These are phyloP conservation scores for Phytophthora hybrid DNA, from an alignment of 352 stramenopile species.

Conservation along the genomic window DNA sequence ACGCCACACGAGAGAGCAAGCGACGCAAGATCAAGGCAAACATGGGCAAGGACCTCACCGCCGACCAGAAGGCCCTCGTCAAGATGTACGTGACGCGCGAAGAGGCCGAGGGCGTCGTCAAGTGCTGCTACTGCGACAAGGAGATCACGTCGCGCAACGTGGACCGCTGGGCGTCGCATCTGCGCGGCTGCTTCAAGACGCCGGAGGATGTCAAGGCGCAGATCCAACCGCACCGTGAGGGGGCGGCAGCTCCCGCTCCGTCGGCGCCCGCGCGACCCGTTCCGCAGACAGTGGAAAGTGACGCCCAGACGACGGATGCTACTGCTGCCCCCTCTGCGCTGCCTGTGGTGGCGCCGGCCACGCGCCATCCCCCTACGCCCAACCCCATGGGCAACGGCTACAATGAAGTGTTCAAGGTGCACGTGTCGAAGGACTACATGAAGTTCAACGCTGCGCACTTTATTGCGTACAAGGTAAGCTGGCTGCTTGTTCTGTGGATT, in stretches of 20 bases:
- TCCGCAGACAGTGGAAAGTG: neutral
- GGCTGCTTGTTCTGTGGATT: neutral
- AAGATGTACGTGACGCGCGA: slow-evolving; percentile 81
- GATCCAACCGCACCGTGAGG: slow-evolving; percentile 69
- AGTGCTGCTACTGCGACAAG: slow-evolving; percentile 87
- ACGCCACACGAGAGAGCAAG: slow-evolving; percentile 41
- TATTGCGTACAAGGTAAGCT: slow-evolving; percentile 86
- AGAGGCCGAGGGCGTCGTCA: slow-evolving; percentile 65
- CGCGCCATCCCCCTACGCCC: slow-evolving; percentile 13
- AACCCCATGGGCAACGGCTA: slow-evolving; percentile 45
- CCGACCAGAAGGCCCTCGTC: slow-evolving; percentile 77
- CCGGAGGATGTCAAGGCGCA: slow-evolving; percentile 80
- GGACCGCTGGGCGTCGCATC: slow-evolving; percentile 83
- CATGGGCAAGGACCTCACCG: slow-evolving; percentile 71
- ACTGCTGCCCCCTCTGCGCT: neutral
- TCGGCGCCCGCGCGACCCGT: neutral
- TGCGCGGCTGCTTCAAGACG: slow-evolving; percentile 80
- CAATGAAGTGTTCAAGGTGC: slow-evolving; percentile 88
- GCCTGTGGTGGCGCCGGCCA: slow-evolving; percentile 10
- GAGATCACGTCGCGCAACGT: slow-evolving; percentile 88
- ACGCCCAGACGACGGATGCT: neutral
- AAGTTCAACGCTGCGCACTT: slow-evolving; percentile 93
- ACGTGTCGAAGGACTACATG: slow-evolving; percentile 93
- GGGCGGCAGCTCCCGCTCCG: slow-evolving; percentile 1
- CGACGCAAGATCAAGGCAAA: slow-evolving; percentile 41